Conservation (phyloP, 768 basidiomycete genomes). For the Phaeolepiota aurea region DNA sequence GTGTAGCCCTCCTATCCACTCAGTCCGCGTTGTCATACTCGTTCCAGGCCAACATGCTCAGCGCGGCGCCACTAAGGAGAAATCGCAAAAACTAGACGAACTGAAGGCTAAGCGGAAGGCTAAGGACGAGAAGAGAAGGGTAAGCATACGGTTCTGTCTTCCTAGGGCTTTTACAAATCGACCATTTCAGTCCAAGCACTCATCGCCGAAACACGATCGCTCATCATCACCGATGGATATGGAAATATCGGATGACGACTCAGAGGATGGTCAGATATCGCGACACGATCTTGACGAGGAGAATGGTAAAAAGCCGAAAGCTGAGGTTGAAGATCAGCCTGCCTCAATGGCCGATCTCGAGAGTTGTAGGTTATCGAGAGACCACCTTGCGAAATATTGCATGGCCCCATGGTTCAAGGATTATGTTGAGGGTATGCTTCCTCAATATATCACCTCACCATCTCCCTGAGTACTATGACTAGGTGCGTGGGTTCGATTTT, state of each 20-base stretch:
- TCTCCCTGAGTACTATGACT: slow-evolving; percentile 4
- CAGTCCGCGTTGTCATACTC: slow-evolving; percentile 5
- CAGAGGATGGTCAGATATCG: slow-evolving; percentile 74
- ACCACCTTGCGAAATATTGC: slow-evolving; percentile 62
- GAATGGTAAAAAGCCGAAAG: slow-evolving; percentile 33
- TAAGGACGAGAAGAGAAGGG: slow-evolving; percentile 82
- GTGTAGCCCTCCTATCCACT: slow-evolving; percentile 17
- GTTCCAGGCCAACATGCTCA: slow-evolving; percentile 61
- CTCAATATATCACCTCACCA: slow-evolving; percentile 1
- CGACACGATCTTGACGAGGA: slow-evolving; percentile 71
- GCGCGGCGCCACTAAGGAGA: slow-evolving; percentile 74
- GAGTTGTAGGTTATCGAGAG: slow-evolving; percentile 56
- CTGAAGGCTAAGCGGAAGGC: slow-evolving; percentile 82
- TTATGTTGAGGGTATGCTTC: slow-evolving; percentile 60
- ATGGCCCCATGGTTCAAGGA: slow-evolving; percentile 82
- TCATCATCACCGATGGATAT: slow-evolving; percentile 81
- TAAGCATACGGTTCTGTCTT: no score
- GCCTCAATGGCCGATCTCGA: slow-evolving; percentile 51
- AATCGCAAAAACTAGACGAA: slow-evolving; percentile 71
- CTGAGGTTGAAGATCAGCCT: slow-evolving; percentile 35
- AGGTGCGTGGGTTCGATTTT: slow-evolving; percentile 85
- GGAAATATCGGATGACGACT: slow-evolving; percentile 81
- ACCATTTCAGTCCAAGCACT: slow-evolving; percentile 31
- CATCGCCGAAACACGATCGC: slow-evolving; percentile 60
- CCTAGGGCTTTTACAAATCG: no score